Percentiles rank a stretch among this genome's conserved stretches.
These are phyloP conservation scores for Trichosporon sp. DNA, from an alignment of 1,284 basidiomycete genomes.

Conservation along the genomic window DNA sequence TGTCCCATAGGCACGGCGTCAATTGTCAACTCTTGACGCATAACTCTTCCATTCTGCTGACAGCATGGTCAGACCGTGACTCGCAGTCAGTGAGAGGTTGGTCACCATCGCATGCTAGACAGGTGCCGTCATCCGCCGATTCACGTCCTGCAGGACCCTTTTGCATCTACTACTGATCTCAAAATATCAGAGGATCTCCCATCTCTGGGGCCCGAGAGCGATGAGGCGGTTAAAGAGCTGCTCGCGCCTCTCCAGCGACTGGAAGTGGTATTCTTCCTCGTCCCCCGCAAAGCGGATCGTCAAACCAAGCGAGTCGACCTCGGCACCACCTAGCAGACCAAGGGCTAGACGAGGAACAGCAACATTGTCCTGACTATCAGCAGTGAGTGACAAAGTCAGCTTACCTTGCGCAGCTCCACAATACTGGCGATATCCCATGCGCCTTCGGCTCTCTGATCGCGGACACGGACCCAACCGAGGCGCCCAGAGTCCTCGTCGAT, in stretches of 20 bases:
- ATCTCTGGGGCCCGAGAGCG: constrained; percentile 47
- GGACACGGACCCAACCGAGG: not conserved
- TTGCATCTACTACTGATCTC: not conserved
- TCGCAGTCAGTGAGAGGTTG: no score
- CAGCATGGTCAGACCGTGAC: no score
- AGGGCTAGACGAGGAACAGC: constrained; percentile 47
- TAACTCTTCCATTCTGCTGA: no score
- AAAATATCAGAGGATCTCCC: constrained; percentile 43
- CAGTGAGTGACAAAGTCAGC: not conserved
- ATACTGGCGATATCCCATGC: constrained; percentile 7
- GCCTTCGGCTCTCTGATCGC: not conserved
- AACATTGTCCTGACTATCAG: constrained; percentile 27
- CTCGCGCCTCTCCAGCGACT: constrained; percentile 46
- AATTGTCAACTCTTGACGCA: no score
- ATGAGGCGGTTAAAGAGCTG: constrained; percentile 48
- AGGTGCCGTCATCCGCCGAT: no score
- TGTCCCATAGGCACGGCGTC: no score
- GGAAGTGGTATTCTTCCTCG: constrained; percentile 41
- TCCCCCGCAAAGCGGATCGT: constrained; percentile 28
- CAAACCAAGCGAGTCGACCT: constrained; percentile 46
- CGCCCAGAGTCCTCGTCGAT: not conserved
- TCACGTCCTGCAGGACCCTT: not conserved
- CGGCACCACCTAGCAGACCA: constrained; percentile 47
- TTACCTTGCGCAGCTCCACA: constrained; percentile 7
- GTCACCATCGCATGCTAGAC: no score